These are phyloP conservation scores for Bipolaris zeicola DNA, from an alignment of 2,329 filamentous ascomycete species.

Conservation along the genomic window DNA sequence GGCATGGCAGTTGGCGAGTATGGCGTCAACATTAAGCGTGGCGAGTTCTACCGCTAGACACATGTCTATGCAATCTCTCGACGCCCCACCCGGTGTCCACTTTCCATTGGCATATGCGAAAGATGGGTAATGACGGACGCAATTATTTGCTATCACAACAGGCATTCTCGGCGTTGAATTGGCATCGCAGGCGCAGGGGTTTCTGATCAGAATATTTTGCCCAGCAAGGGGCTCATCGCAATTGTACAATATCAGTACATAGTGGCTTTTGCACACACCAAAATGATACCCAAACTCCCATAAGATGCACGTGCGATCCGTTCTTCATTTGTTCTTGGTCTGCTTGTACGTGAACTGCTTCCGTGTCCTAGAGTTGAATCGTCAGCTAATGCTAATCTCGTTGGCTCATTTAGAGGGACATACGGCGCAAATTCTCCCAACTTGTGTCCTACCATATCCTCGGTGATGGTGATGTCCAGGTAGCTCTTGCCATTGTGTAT, in stretches of 20 bases:
- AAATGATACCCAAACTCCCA: conserved; percentile 48
- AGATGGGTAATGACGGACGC: conserved; percentile 5
- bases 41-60: conserved; percentile 90
- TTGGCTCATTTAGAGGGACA: conserved; percentile 40
- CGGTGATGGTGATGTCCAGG: conserved; percentile 80
- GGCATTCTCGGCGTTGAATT: conserved; percentile 38
- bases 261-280: conserved; percentile 30
- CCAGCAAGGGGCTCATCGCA: conserved; percentile 26
- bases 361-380: conserved; percentile 59
- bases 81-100: neutral
- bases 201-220: conserved; percentile 15
- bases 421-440: conserved; percentile 90
- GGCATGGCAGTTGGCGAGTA: conserved; percentile 99
- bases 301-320: conserved; percentile 27
- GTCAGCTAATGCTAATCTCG: conserved; percentile 8
- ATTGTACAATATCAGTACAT: conserved; percentile 46
- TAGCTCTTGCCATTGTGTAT: conserved; percentile 92
- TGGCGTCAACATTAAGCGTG: conserved; percentile 94
- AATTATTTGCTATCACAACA: conserved; percentile 5
- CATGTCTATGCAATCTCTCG: neutral
- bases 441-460: conserved; percentile 97
- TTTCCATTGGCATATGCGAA: neutral
- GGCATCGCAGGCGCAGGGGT: conserved; percentile 27
- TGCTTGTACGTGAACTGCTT: conserved; percentile 71
- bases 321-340: conserved; percentile 69